Base-by-base conservation (phyloP, 495 filamentous ascomycete genomes). In the Cercophora samala region DNA sequence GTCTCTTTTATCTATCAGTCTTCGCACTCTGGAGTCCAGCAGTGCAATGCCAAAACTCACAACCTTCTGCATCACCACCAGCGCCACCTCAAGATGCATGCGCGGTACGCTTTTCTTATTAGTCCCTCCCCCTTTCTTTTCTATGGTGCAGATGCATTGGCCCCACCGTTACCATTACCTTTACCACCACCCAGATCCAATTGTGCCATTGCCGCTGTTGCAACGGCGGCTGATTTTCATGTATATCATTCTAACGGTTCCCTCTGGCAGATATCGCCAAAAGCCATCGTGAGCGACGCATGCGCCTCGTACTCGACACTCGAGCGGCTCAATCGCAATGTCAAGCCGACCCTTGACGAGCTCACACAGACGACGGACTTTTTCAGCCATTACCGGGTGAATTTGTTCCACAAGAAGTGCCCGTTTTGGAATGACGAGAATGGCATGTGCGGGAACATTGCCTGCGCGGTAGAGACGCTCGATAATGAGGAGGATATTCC, bases 371-470 rank as follows among this genome's bases (percentile, higher is more conserved):
- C 90, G 60, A 96, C 94, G 72, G 95, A 99, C 77, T 99, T 97
- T 83, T 99, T 99, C 78, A 90, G 93, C 64, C 92, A 98, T 75
- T 99, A 98, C 78, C 91, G 95, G 25, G 81, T 99, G 22, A 97
- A 97, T 77, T 87, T 99, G n/a, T 99, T 91, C 75, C 90, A 96
- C 73, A 95, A 93, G 78, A 87, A 85, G 80, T 99, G 95, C 76
- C 95, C 95, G 0, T 98, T 98, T 75, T 98, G 95, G 95, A 86
- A 86, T 70, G 95, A 99, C 74, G 88, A 92, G 60, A 91, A 89
- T 81, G 91, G 91, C 77, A 93, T 97, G 86, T 99, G 95, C 77
- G 95, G 93, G 60, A 99, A 99, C 77, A 94, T 97, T 66, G 95
- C 94, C 8, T 99, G 95, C 74, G 90, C 94, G 26, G 95, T 99